Conservation (phyloP, 768 basidiomycete genomes). For the Calocybe indica region DNA sequence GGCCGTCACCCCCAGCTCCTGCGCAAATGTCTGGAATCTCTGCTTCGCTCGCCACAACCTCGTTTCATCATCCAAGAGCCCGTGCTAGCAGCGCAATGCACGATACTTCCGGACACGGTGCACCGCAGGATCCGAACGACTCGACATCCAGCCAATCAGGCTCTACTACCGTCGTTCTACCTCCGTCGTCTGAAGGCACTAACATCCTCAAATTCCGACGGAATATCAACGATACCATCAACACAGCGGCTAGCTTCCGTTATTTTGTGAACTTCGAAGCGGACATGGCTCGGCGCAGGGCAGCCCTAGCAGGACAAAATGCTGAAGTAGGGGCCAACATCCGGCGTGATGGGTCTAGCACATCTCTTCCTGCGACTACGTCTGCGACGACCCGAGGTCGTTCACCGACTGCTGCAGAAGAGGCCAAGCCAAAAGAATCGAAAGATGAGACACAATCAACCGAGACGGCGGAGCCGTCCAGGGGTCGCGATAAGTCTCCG, state of each 20-base stretch:
- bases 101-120: constrained; percentile 6
- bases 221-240: constrained; percentile 31
- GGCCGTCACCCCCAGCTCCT: neutral
- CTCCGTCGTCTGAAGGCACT: constrained; percentile 18
- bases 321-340: constrained; percentile 15
- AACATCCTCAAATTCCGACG: constrained; percentile 37
- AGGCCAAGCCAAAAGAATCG: constrained; percentile 9
- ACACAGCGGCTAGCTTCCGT: constrained; percentile 40
- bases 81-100: constrained; percentile 13
- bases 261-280: constrained; percentile 39
- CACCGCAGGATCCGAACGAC: constrained; percentile 11
- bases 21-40: constrained; percentile 58
- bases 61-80: constrained; percentile 48
- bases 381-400: neutral
- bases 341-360: neutral
- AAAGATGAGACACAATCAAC: constrained; percentile 11
- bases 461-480: constrained; percentile 15
- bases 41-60: constrained; percentile 57
- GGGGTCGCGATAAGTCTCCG: constrained; percentile 20
- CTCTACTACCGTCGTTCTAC: constrained; percentile 27
- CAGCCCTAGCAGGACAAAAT: constrained; percentile 10
- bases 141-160: constrained; percentile 22
- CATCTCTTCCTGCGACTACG: constrained; percentile 4
- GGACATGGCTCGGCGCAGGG: constrained; percentile 20
- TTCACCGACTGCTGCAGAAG: constrained; percentile 1